phyloP scores from a whole-genome alignment of 331 rosid species.

The Prunus yedoensis region DNA sequence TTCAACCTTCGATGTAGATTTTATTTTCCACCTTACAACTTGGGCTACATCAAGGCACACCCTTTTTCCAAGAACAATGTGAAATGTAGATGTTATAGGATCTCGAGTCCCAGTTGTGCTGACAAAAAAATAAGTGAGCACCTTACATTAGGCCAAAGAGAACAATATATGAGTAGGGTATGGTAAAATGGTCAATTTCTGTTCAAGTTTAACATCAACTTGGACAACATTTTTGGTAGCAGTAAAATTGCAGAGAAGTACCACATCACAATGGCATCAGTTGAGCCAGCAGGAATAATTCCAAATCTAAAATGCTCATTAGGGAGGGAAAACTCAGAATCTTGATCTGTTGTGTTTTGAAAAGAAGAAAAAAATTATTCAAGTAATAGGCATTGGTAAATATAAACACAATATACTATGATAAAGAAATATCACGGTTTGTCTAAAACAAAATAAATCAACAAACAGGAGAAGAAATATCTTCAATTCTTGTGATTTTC shows the following conservation, averaged over 20 bases:
- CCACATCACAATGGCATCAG: constrained; percentile 96
- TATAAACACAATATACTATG: neutral
- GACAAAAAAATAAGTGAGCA: constrained; percentile 30
- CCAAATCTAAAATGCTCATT: constrained; percentile 74
- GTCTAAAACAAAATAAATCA: constrained; percentile 21
- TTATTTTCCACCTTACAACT: constrained; percentile 89
- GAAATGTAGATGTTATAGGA: constrained; percentile 85
- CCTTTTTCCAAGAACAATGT: constrained; percentile 80
- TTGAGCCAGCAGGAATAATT: constrained; percentile 94
- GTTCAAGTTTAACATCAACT: neutral
- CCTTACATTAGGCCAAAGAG: neutral
- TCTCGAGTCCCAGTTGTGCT: constrained; percentile 95
- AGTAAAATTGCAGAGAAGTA: constrained; percentile 31
- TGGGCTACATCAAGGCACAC: constrained; percentile 89
- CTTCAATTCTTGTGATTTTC: constrained; percentile 35
- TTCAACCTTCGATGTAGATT: constrained; percentile 65
- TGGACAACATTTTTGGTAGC: neutral
- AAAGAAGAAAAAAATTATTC: constrained; percentile 27
- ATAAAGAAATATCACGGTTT: constrained; percentile 13
- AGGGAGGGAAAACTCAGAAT: constrained; percentile 50
- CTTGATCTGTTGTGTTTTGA: constrained; percentile 54
- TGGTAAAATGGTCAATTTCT: neutral
- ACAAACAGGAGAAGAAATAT: constrained; percentile 32
- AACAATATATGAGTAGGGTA: neutral
- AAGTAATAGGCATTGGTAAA: constrained; percentile 12